These are phyloP conservation scores for Scleromitrula shiraiana DNA, from an alignment of 2,329 filamentous ascomycete species.

Conservation along the genomic window DNA sequence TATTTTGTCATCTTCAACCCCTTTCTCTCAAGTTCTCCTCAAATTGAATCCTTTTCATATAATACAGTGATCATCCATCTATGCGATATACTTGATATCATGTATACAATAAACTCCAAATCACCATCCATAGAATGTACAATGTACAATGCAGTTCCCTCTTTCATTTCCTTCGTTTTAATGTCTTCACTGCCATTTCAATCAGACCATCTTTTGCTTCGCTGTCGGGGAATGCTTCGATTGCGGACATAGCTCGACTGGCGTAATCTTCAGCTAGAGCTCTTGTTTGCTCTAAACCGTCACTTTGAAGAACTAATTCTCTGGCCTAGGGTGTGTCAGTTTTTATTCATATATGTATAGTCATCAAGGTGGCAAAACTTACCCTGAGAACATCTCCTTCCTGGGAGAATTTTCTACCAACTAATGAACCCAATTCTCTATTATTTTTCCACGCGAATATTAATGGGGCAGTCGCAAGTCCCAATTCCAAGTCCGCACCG, in stretches of 20 bases:
- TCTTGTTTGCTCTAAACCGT: conserved; percentile 87
- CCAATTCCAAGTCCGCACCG: conserved; percentile 86
- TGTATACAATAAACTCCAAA: conserved; percentile 13
- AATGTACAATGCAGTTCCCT: too few relatives aligned
- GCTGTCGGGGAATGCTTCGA: conserved; percentile 79
- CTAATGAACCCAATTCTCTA: conserved; percentile 74
- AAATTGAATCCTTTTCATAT: conserved; percentile 7
- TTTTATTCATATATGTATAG: background rate
- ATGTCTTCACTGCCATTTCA: conserved; percentile 89
- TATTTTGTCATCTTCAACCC: background rate
- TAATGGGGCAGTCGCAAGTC: conserved; percentile 85
- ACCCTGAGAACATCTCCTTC: conserved; percentile 82
- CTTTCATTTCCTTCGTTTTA: conserved; percentile 74
- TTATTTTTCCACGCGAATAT: conserved; percentile 93
- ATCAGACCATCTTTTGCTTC: conserved; percentile 87
- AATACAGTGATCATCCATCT: conserved; percentile 2
- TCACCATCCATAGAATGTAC: background rate
- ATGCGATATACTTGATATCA: conserved; percentile 1
- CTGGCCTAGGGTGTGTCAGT: conserved; percentile 56
- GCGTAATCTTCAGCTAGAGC: conserved; percentile 86
- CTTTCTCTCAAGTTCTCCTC: background rate
- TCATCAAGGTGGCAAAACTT: conserved; percentile 38
- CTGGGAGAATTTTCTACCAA: conserved; percentile 80
- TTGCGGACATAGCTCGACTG: conserved; percentile 78
- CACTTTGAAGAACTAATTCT: conserved; percentile 71